These are phyloP conservation scores for Loxodes magnus DNA, from an alignment of 73 alveolate species.

Conservation along the genomic window DNA sequence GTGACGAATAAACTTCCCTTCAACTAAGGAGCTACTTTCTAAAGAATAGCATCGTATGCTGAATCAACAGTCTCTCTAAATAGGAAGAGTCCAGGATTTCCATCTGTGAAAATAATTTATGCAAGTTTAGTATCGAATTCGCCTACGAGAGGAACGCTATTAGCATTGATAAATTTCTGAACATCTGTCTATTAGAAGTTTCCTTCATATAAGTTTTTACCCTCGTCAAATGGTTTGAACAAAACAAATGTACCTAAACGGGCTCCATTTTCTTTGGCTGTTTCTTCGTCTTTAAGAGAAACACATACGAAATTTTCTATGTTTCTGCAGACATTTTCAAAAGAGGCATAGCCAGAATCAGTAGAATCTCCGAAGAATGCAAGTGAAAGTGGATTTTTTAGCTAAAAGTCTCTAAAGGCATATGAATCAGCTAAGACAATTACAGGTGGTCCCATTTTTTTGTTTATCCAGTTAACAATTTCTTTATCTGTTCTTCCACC, in stretches of 20 bases:
- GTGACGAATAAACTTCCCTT: constrained; percentile 44
- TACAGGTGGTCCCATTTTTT: constrained; percentile 80
- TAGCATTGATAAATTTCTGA: constrained; percentile 39
- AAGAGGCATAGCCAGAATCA: background rate
- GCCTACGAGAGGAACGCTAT: constrained; percentile 69
- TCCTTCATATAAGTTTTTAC: constrained; percentile 43
- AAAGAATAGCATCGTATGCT: constrained; percentile 20
- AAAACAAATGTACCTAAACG: constrained; percentile 37
- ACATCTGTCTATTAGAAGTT: constrained; percentile 38
- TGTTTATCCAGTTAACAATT: constrained; percentile 84
- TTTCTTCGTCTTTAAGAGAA: constrained; percentile 8
- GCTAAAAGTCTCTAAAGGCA: constrained; percentile 37
- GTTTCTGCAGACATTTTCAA: constrained; percentile 3
- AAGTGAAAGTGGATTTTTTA: constrained; percentile 26
- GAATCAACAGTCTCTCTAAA: constrained; percentile 33
- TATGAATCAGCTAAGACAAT: constrained; percentile 44
- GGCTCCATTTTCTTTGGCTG: constrained; percentile 36
- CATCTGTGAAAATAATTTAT: constrained; percentile 68
- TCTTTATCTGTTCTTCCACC: constrained; percentile 69
- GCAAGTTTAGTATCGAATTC: constrained; percentile 76
- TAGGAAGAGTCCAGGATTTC: constrained; percentile 69
- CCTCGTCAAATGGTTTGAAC: constrained; percentile 69
- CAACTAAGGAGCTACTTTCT: constrained; percentile 39
- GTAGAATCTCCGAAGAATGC: constrained; percentile 30
- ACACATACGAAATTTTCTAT: background rate